These are phyloP conservation scores for Phyllosticta capitalensis DNA, from an alignment of 2,329 filamentous ascomycete species.

Conservation along the genomic window DNA sequence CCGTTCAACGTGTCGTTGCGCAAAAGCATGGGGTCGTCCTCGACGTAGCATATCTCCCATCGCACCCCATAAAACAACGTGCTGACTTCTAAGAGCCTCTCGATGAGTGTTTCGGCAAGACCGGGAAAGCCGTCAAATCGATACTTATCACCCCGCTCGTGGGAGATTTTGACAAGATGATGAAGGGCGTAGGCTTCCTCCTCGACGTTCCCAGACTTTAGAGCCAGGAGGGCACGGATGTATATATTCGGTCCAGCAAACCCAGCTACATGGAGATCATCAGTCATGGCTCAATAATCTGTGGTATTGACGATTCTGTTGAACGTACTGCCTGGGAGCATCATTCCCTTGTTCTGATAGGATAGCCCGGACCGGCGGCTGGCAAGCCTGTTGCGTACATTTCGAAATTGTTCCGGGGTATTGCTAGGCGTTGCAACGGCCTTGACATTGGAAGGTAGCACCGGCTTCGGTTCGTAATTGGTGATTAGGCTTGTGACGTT, in stretches of 20 bases:
- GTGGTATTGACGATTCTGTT: constrained; percentile 9
- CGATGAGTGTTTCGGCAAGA: constrained; percentile 77
- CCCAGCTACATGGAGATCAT: constrained; percentile 29
- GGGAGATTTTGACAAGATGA: constrained; percentile 91
- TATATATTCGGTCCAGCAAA: constrained; percentile 84
- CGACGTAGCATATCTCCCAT: constrained; percentile 66
- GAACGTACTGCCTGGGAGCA: constrained; percentile 53
- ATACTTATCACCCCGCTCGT: constrained; percentile 90
- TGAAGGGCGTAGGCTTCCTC: constrained; percentile 92
- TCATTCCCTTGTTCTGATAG: constrained; percentile 41
- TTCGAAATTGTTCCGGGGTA: constrained; percentile 58
- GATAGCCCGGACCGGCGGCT: constrained; percentile 17
- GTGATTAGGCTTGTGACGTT: constrained; percentile 33
- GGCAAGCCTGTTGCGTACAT: constrained; percentile 41
- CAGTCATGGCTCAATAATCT: constrained; percentile 1
- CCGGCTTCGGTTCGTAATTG: constrained; percentile 58
- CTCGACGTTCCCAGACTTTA: constrained; percentile 67
- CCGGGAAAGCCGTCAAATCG: constrained; percentile 86
- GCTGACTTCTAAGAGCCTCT: constrained; percentile 72
- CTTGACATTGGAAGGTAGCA: constrained; percentile 56
- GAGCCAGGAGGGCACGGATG: constrained; percentile 71
- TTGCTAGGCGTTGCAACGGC: constrained; percentile 67
- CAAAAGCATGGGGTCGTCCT: constrained; percentile 40
- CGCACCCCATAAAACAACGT: constrained; percentile 71
- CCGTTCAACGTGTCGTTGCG: constrained; percentile 53